Base-by-base conservation (phyloP, 2,329 filamentous ascomycete genomes). In the Phoma sp. region DNA sequence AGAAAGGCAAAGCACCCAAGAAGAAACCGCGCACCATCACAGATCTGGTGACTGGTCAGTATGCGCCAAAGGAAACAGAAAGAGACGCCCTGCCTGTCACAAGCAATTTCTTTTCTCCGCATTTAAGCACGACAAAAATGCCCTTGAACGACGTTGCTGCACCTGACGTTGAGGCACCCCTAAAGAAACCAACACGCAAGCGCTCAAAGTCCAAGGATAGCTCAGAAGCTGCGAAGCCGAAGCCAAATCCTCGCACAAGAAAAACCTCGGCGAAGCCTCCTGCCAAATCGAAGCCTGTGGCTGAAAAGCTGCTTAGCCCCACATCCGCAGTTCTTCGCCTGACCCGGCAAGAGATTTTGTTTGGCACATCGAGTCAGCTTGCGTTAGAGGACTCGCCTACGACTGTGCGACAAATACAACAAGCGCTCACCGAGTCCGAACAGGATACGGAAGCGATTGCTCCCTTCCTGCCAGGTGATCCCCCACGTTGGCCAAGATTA, bases 311-410 rank as follows among this genome's bases (percentile, higher is more conserved):
- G 6, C 68, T 77, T 12, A 76, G 73, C 12, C 75, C 75, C 12
- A 50, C 62, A 1, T 71, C 73, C 19, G 74, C 73, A 10, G 43
- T 62, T 5, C 36, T 57, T 29, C 59, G 64, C 31, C 19, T 75
- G 39, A 60, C 65, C 37, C 60, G 60, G 29, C 75, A 77, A 53
- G 70, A 76, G 22, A 47, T 77, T 8, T 60, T 77, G 1, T 77
- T 77, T 45, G 75, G 75, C 15, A 77, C 75, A 13, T 76, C 74
- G 2, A 77, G 75, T 55, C 75, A 77, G 52, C 63, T 77, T 24
- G 73, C 68, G 15, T 62, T 70, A 1, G 73, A 76, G 27, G 73
- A 75, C 40, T 76, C 75, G 4, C 75, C 75, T 1, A 65, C 64
- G 2, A 67, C 68, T 24, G 60, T 77, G 13, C 69, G 74, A 17